Conservation (phyloP, 208 protist species). For the Leishmania major region DNA sequence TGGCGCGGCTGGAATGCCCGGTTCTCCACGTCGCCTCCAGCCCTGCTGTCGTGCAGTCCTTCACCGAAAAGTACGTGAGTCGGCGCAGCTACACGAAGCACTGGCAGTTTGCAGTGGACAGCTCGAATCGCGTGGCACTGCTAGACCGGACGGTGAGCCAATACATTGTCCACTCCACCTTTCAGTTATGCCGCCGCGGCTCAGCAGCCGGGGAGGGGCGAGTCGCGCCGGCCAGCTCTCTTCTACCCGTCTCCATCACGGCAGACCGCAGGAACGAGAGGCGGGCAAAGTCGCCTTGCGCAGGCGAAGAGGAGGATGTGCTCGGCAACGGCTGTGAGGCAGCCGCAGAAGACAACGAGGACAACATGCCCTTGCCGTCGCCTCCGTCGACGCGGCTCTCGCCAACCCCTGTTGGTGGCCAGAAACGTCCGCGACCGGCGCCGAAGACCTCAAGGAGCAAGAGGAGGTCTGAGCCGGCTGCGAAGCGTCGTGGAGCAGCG, state of each 20-base stretch:
- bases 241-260: background rate
- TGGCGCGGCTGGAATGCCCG: constrained; percentile 8
- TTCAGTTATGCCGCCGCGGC: constrained; percentile 10
- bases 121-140: constrained; percentile 27
- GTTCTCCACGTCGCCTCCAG: constrained; percentile 24
- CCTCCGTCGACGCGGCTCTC: background rate
- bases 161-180: constrained; percentile 17
- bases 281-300: background rate
- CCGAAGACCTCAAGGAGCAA: background rate
- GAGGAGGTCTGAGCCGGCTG: background rate
- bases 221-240: background rate
- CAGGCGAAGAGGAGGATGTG: background rate
- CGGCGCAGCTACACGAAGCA: constrained; percentile 30
- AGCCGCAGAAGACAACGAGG: background rate
- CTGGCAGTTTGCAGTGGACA: constrained; percentile 38
- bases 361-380: background rate
- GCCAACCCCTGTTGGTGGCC: background rate
- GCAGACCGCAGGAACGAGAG: background rate
- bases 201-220: background rate
- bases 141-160: constrained; percentile 31
- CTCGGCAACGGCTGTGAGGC: background rate
- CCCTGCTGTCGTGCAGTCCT: constrained; percentile 20
- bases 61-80: constrained; percentile 8
- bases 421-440: background rate
- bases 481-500: background rate